Evolutionary conservation across 2,329 filamentous ascomycete species (phyloP), one percentile per base, ranked within the genome.

Genomic region (Talaromyces sp.): DNA sequence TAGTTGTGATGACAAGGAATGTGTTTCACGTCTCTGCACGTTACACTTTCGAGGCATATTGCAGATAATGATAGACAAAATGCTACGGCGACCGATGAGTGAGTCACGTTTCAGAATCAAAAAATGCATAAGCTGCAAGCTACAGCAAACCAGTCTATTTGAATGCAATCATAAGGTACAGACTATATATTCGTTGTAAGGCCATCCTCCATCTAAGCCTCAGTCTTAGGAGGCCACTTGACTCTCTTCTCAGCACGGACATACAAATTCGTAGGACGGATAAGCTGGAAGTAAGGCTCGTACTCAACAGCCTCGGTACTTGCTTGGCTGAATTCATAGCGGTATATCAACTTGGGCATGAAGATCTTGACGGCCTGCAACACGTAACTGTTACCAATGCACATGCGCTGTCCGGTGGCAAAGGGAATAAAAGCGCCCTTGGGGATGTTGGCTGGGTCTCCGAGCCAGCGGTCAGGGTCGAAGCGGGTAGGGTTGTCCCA

Each of bases 341-440:
- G 77, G 63, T 81, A 87, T 1, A 88, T 72, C 40, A 88, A 73
- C 75, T 87, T 84, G 1, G 80, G 76, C 65, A 88, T 37, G 37
- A 75, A 71, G 16, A 86, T 77, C 75, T 87, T 87, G 63, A 86
- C 77, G 71, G 88, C 84, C 63, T 82, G 80, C 6, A 88, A 74
- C 0, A 85, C 86, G 70, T 88, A 86, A 72, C 86, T 88, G 79
- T 86, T 87, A 0, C 85, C 86, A 61, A 88, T 84, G 65, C 86
- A 88, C 74, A 81, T 81, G 1, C 86, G 76, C 0, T 77, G 81
- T 0, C 86, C 86, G 0, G 80, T 75, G 0, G 82, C 85, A 65
- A 88, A 88, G 0, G 86, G 86, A 3, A 83, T 76, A 67, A 87
- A 88, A 0, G 81, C 75, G 1, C 78, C 80, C 33, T 79, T 78